A percentile compares a stretch with the other conserved stretches of the same genome.
Conservation (phyloP, 768 basidiomycete species). For the Daedalea quercina region DNA sequence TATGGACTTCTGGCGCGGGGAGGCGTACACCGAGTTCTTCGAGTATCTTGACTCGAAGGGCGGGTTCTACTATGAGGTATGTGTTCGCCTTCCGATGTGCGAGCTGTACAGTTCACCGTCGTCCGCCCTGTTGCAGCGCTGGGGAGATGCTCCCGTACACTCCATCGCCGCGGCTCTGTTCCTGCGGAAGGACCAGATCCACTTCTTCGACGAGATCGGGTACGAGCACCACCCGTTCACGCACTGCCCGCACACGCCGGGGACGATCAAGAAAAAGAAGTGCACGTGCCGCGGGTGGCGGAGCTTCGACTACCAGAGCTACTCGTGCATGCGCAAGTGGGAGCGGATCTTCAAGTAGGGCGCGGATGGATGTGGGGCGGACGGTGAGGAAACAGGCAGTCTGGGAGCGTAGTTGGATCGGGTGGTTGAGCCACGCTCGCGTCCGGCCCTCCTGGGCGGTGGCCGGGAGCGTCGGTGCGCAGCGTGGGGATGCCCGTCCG, state of each 20-base stretch:
- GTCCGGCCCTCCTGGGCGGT: background rate
- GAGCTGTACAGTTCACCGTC: too few species aligned
- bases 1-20: conserved; percentile 82
- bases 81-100: background rate
- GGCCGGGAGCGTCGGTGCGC: background rate
- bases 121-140: conserved; percentile 24
- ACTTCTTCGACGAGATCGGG: conserved; percentile 76
- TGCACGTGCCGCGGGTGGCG: conserved; percentile 43
- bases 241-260: conserved; percentile 37
- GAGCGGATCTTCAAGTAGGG: conserved; percentile 24
- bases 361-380: background rate
- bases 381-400: background rate
- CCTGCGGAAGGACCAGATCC: conserved; percentile 48
- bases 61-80: conserved; percentile 91
- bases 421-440: background rate
- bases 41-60: conserved; percentile 74
- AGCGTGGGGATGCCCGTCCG: too few species aligned
- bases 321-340: conserved; percentile 54
- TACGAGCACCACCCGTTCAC: conserved; percentile 48
- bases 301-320: conserved; percentile 56
- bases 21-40: conserved; percentile 82
- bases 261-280: conserved; percentile 32
- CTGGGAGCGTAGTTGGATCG: background rate
- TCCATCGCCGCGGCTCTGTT: conserved; percentile 45
- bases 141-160: conserved; percentile 43